A percentile compares a stretch with the other conserved stretches of the same genome.
phyloP scores from a whole-genome alignment of 2,329 filamentous ascomycete species.

The Verticillium klebahnii region DNA sequence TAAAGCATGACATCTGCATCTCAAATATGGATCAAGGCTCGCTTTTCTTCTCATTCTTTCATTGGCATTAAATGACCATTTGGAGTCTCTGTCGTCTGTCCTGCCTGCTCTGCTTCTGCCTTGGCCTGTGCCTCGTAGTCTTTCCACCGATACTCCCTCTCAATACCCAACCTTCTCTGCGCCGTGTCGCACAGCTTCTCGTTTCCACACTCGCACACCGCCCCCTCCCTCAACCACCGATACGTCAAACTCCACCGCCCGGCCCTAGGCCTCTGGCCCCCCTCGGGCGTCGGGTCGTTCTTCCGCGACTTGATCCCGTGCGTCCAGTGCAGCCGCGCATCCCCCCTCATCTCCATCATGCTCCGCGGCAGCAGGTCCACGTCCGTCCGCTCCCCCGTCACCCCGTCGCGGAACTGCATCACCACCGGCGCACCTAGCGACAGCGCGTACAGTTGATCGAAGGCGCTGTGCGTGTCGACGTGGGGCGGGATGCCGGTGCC shows the following conservation, averaged over 20 bases:
- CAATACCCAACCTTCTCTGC: conserved; percentile 37
- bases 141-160: conserved; percentile 48
- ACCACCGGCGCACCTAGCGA: conserved; percentile 35
- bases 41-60: no score
- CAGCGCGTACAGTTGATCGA: conserved; percentile 39
- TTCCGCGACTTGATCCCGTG: conserved; percentile 51
- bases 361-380: conserved; percentile 43
- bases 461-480: conserved; percentile 46
- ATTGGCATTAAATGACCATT: no score
- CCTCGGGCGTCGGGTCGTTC: conserved; percentile 42
- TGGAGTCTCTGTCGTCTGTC: background rate
- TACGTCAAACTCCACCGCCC: conserved; percentile 53
- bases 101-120: background rate
- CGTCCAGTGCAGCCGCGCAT: conserved; percentile 49
- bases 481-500: conserved; percentile 57
- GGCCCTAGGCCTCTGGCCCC: conserved; percentile 33
- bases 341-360: conserved; percentile 46
- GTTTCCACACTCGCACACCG: conserved; percentile 46
- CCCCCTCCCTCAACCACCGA: conserved; percentile 43
- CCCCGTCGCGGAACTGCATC: conserved; percentile 37
- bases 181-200: conserved; percentile 46
- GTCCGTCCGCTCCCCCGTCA: conserved; percentile 25
- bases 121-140: conserved; percentile 6
- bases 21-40: no score
- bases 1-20: no score